A percentile compares a stretch with the other conserved stretches of the same genome.
These are phyloP conservation scores for Ascochyta clinopodiicola DNA, from an alignment of 2,329 filamentous ascomycete species.

Conservation along the genomic window DNA sequence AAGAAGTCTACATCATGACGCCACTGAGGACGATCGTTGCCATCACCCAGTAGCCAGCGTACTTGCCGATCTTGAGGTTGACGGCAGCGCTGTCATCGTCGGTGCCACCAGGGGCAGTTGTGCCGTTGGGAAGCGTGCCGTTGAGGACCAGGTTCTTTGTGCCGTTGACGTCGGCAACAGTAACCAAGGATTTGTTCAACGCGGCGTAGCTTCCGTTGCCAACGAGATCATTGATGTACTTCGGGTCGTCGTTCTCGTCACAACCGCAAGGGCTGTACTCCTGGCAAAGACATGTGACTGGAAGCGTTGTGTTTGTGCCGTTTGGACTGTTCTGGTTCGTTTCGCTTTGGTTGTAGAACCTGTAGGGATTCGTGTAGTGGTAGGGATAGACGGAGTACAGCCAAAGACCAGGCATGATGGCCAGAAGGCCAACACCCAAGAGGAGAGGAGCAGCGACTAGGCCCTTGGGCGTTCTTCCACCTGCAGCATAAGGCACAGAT, in stretches of 20 bases:
- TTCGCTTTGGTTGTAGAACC: conserved; percentile 55
- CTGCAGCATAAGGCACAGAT: conserved; percentile 65
- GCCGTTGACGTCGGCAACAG: conserved; percentile 68
- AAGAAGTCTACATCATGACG: conserved; percentile 7
- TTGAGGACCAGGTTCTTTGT: conserved; percentile 72
- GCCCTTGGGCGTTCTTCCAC: conserved; percentile 56
- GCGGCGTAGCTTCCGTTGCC: conserved; percentile 60
- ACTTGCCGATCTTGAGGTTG: conserved; percentile 34
- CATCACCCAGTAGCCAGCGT: conserved; percentile 50
- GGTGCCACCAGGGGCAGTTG: conserved; percentile 50
- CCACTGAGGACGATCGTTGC: conserved; percentile 45
- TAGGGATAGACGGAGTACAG: conserved; percentile 69
- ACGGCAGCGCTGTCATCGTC: conserved; percentile 34
- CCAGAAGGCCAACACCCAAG: conserved; percentile 54
- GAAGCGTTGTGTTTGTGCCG: conserved; percentile 45
- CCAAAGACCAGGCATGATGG: conserved; percentile 71
- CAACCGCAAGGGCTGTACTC: conserved; percentile 67
- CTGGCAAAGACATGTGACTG: conserved; percentile 68
- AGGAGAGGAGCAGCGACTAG: conserved; percentile 60
- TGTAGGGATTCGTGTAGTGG: conserved; percentile 64
- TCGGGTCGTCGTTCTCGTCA: conserved; percentile 68
- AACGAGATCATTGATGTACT: conserved; percentile 67
- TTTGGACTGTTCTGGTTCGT: conserved; percentile 51
- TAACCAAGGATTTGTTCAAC: conserved; percentile 68
- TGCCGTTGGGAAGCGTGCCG: conserved; percentile 72